These are phyloP conservation scores for Phalaenopsis hybrid DNA, from an alignment of 116 monocot species.

Conservation along the genomic window DNA sequence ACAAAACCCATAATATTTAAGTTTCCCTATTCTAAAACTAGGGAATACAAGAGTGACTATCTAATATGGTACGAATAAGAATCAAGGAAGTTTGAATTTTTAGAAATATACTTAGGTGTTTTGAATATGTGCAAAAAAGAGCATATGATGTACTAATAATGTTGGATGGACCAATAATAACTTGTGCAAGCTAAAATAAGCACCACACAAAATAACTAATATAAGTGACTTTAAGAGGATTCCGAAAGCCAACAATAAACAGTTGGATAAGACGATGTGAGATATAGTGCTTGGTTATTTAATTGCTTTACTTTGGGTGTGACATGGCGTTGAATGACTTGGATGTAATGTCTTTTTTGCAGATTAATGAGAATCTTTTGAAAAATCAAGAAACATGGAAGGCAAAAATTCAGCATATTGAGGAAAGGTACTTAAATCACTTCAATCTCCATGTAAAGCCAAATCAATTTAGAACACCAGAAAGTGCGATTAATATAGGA, in stretches of 20 bases:
- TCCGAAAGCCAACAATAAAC: background rate
- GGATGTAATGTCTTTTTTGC: constrained; percentile 1
- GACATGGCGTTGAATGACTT: background rate
- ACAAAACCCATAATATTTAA: background rate
- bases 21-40: background rate
- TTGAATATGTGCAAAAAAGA: background rate
- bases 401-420: constrained; percentile 36
- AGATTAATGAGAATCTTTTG: constrained; percentile 81
- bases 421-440: constrained; percentile 39
- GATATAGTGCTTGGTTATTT: constrained; percentile 2
- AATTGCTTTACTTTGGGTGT: background rate
- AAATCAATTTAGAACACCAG: too few relatives aligned
- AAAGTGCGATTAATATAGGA: too few relatives aligned
- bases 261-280: background rate
- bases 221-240: background rate
- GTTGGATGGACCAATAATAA: background rate
- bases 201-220: background rate
- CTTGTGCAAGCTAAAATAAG: background rate
- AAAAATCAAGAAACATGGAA: constrained; percentile 79
- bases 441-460: too few relatives aligned
- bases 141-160: background rate
- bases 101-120: background rate
- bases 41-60: background rate
- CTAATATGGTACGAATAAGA: background rate
- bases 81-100: background rate